Evolutionary conservation across 192 early-diverging fungal genomes (phyloP).

Genomic region (Cetraspora pellucida): DNA sequence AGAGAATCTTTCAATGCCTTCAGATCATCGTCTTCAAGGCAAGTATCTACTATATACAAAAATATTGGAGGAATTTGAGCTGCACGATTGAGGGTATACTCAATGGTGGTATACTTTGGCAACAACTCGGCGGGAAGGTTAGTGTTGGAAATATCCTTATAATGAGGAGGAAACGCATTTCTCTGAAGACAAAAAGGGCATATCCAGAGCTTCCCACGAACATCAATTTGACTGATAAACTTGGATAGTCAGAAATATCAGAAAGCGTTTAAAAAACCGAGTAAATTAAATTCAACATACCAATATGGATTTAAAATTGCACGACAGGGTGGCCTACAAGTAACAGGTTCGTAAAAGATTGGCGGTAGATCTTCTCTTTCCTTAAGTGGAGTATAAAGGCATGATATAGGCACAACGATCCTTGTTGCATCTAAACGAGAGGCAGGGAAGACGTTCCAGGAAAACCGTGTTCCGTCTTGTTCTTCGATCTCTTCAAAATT

Average conservation of each 20-base stretch:
- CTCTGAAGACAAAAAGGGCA: constrained; percentile 98
- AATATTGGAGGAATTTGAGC: constrained; percentile 93
- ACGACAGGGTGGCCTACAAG: constrained; percentile 92
- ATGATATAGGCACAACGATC: constrained; percentile 90
- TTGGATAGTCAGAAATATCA: background rate
- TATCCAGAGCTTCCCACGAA: constrained; percentile 95
- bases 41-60: constrained; percentile 96
- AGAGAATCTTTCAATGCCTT: constrained; percentile 94
- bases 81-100: constrained; percentile 87
- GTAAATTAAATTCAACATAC: constrained; percentile 50
- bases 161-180: constrained; percentile 97
- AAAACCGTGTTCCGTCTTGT: constrained; percentile 91
- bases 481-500: constrained; percentile 91
- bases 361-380: constrained; percentile 83
- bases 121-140: constrained; percentile 94
- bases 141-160: constrained; percentile 89
- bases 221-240: constrained; percentile 84
- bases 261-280: background rate
- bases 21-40: constrained; percentile 92
- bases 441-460: constrained; percentile 98
- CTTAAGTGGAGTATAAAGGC: constrained; percentile 93
- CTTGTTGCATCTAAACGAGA: constrained; percentile 93
- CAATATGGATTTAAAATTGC: constrained; percentile 98
- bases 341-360: constrained; percentile 96
- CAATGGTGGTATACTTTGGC: constrained; percentile 92